Evolutionary conservation across 352 stramenopile species (phyloP).

Genomic region (Pythium oligandrum): DNA sequence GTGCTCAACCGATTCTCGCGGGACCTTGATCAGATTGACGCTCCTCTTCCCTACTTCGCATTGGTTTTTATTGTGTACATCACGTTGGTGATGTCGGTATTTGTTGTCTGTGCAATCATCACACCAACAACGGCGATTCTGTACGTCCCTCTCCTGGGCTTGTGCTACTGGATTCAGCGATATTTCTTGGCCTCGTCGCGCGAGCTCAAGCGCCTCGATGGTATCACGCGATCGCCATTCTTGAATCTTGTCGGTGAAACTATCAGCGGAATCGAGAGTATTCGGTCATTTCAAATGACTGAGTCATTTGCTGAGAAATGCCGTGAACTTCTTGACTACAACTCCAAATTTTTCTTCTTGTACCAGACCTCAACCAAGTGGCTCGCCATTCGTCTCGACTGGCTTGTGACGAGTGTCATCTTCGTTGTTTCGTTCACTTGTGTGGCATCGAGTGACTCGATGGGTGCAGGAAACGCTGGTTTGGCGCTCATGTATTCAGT

Average conservation of each 20-base stretch:
- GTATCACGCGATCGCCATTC: slow-evolving; percentile 70
- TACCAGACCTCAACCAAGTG: slow-evolving; percentile 4
- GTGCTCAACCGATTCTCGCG: too few species aligned
- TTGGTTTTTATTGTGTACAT: slow-evolving; percentile 3
- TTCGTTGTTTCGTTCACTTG: slow-evolving; percentile 10
- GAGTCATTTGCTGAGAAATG: slow-evolving; percentile 3
- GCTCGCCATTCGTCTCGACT: slow-evolving; percentile 18
- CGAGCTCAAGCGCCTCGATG: slow-evolving; percentile 91
- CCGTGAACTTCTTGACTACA: slow-evolving; percentile 12
- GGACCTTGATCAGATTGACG: slow-evolving; percentile 21
- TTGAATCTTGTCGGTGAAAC: slow-evolving; percentile 87
- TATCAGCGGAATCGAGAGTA: slow-evolving; percentile 86
- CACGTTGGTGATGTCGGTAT: background rate
- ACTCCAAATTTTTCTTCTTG: slow-evolving; percentile 14
- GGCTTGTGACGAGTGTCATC: slow-evolving; percentile 6
- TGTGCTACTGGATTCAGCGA: slow-evolving; percentile 22
- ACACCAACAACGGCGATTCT: slow-evolving; percentile 20
- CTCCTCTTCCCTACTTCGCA: slow-evolving; percentile 9
- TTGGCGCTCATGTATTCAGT: slow-evolving; percentile 15
- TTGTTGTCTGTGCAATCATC: slow-evolving; percentile 36
- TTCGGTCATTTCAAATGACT: slow-evolving; percentile 45
- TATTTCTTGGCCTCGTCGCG: slow-evolving; percentile 66
- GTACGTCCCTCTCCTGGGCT: slow-evolving; percentile 24
- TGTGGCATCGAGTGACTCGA: slow-evolving; percentile 1
- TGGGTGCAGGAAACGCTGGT: slow-evolving; percentile 7